phyloP scores from a whole-genome alignment of 2,329 filamentous ascomycete species.

The Chaetomium olivaceum region DNA sequence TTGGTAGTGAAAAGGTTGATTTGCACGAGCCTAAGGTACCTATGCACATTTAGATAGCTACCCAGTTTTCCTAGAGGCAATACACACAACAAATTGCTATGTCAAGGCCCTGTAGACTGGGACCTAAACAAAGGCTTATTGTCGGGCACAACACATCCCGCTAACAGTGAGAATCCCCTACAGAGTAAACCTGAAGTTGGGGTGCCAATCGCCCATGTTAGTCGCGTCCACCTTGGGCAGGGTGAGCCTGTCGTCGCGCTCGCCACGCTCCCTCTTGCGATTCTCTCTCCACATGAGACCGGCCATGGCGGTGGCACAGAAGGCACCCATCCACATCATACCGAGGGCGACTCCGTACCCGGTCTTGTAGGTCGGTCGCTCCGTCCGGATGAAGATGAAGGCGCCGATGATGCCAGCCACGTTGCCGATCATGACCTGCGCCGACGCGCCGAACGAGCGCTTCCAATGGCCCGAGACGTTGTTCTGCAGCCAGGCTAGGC shows the following conservation, averaged over 20 bases:
- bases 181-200: slow-evolving; percentile 47
- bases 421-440: slow-evolving; percentile 54
- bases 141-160: no score
- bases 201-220: slow-evolving; percentile 55
- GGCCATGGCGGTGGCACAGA: slow-evolving; percentile 42
- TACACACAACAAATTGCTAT: no score
- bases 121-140: no score
- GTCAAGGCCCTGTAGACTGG: no score
- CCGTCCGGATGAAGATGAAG: slow-evolving; percentile 39
- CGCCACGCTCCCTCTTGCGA: slow-evolving; percentile 47
- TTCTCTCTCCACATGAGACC: slow-evolving; percentile 48
- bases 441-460: slow-evolving; percentile 49
- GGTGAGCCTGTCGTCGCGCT: slow-evolving; percentile 46
- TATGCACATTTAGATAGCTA: no score
- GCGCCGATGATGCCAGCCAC: slow-evolving; percentile 42
- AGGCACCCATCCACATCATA: slow-evolving; percentile 38
- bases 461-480: slow-evolving; percentile 56
- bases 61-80: no score
- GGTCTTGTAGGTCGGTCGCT: slow-evolving; percentile 41
- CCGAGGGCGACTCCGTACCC: slow-evolving; percentile 41
- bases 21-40: no score
- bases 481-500: slow-evolving; percentile 52
- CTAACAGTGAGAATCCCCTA: slow-evolving; percentile 13
- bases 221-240: slow-evolving; percentile 42
- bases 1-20: no score